phyloP scores from a whole-genome alignment of 2,329 filamentous ascomycete species.

The Aspergillus unguis region DNA sequence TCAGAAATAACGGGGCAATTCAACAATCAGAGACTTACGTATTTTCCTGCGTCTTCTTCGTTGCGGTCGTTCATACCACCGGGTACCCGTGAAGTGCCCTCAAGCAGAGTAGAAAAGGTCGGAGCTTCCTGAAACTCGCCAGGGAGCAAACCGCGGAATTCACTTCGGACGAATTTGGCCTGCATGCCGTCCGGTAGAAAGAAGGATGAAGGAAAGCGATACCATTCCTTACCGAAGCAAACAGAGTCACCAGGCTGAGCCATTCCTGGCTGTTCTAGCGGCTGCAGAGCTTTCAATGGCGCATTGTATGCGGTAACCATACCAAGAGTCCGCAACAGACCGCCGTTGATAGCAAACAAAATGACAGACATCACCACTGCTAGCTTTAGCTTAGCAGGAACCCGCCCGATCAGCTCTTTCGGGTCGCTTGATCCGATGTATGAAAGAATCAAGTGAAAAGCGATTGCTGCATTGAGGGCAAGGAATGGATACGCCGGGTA shows the following conservation, averaged over 20 bases:
- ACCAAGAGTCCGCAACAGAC: conserved; percentile 70
- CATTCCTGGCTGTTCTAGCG: conserved; percentile 48
- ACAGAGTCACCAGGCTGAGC: conserved; percentile 65
- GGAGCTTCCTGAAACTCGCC: conserved; percentile 81
- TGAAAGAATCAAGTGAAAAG: conserved; percentile 74
- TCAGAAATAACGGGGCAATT: background rate
- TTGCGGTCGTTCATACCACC: conserved; percentile 90
- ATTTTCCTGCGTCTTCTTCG: conserved; percentile 80
- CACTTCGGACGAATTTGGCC: conserved; percentile 85
- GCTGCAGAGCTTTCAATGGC: conserved; percentile 63
- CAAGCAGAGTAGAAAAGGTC: conserved; percentile 67
- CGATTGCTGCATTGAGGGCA: conserved; percentile 80
- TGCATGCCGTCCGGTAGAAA: conserved; percentile 79
- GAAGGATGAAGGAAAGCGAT: conserved; percentile 91
- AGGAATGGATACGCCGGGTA: conserved; percentile 92
- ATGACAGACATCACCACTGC: conserved; percentile 58
- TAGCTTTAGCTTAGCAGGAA: conserved; percentile 74
- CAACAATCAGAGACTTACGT: conserved; percentile 51
- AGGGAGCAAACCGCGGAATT: conserved; percentile 83
- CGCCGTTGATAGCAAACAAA: conserved; percentile 62
- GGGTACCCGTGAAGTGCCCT: conserved; percentile 80
- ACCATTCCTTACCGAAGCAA: conserved; percentile 97
- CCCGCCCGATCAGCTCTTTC: conserved; percentile 63
- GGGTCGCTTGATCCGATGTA: conserved; percentile 70
- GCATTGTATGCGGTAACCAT: conserved; percentile 79